Base-by-base conservation (phyloP, 768 basidiomycete species). In the Gautieria morchelliformis region DNA sequence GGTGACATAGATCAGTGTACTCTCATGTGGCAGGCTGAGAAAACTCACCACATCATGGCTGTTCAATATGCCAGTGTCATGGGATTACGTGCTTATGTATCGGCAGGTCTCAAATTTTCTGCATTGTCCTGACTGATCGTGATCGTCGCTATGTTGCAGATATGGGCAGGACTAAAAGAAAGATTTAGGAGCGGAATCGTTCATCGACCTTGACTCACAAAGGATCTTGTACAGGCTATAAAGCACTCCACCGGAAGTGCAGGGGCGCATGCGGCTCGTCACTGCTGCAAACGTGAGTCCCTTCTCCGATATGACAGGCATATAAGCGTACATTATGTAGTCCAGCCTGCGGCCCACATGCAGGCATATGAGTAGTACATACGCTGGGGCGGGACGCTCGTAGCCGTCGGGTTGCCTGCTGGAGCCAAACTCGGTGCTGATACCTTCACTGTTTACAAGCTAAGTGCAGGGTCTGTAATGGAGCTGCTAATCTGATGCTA, bases 291-390 rank as follows among this genome's bases (percentile, higher is more conserved):
- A 71, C 71, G 4, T 75, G 75, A 37, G 52, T 72, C 20, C 53
- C 47, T 47, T 27, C 11, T 64, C 61, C 5, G 56, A 66, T 4
- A 70, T n/a, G n/a, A 69, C 6, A 74, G 75, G 7, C 10, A 33
- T 8, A 17, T 6, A 37, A 4, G 5, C 8, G 19, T 15, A 12
- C 22, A 15, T 55, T 41, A 15, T 32, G n/a, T n/a, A n/a, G 14
- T 35, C 11, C 52, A 40, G 53, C 64, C 47, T 37, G 41, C 65
- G 17, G 77, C 70, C 17, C 78, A 76, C 57, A 57, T 66, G 27
- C 80, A 85, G 67, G 86, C 84, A 5, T 66, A 87, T 9, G 82
- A 88, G 56, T n/a, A n/a, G n/a, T 93, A 93, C 69, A 75, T 94
- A 54, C 80, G 89, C 33, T 73, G 76, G 3, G 81, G 82, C 33